These are phyloP conservation scores for Psilocybe tampanensis DNA, from an alignment of 768 basidiomycete species.

Conservation along the genomic window DNA sequence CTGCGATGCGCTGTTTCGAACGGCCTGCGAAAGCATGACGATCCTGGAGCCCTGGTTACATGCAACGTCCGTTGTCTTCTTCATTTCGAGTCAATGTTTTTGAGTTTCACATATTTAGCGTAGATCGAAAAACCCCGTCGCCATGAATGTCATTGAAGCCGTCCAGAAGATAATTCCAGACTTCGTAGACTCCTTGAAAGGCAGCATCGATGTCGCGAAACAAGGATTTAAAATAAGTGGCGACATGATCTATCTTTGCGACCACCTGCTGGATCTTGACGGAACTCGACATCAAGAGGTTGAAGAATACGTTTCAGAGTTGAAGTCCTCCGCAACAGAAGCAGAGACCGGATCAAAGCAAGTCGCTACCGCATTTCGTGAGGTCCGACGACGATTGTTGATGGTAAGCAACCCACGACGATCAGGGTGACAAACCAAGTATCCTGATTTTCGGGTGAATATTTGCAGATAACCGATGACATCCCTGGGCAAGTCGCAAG, in stretches of 20 bases:
- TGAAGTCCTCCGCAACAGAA: slow-evolving; percentile 1
- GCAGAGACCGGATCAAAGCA: not conserved
- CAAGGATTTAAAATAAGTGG: slow-evolving; percentile 5
- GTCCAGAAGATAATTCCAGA: not conserved
- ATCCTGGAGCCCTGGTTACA: slow-evolving; percentile 11
- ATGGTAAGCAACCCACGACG: not conserved
- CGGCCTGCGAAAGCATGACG: slow-evolving; percentile 1
- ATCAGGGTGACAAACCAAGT: not conserved
- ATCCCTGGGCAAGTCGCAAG: slow-evolving; percentile 2
- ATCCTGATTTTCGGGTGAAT: not conserved
- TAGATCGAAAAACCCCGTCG: not conserved
- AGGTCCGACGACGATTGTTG: not conserved
- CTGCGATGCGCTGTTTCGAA: not conserved
- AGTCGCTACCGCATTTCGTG: not conserved
- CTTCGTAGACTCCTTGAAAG: not conserved
- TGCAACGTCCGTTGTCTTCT: not conserved
- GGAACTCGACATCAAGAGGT: not conserved
- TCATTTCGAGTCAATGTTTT: not conserved
- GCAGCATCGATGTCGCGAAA: slow-evolving; percentile 7
- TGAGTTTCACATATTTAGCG: not conserved
- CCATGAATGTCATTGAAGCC: not conserved
- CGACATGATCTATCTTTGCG: slow-evolving; percentile 3
- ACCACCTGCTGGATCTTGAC: not conserved
- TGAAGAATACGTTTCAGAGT: not conserved
- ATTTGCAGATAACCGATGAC: not conserved